Evolutionary conservation across 1,284 basidiomycete genomes (phyloP).

Genomic region (Ganoderma sinense): DNA sequence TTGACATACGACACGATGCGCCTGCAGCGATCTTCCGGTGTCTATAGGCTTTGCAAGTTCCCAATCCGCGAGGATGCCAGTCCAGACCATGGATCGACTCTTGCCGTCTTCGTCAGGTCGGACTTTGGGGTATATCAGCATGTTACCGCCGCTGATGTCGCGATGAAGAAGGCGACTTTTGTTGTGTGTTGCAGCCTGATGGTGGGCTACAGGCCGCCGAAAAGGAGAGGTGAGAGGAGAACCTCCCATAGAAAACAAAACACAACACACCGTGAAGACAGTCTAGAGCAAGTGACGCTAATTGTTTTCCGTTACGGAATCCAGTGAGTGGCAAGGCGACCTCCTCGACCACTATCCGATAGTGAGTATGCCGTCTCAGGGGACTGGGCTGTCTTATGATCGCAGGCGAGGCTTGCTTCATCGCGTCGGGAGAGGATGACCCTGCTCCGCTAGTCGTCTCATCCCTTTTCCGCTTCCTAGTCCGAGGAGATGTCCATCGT

Average conservation of each 20-base stretch:
- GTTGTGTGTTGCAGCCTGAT: constrained; percentile 7
- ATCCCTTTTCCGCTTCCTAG: background rate
- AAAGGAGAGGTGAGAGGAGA: background rate
- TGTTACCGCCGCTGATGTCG: constrained; percentile 24
- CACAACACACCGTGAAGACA: background rate
- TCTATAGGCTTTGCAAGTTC: constrained; percentile 18
- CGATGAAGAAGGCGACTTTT: constrained; percentile 14
- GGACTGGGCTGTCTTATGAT: background rate
- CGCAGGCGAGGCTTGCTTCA: background rate
- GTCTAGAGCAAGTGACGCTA: background rate
- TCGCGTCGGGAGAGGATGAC: too few species aligned
- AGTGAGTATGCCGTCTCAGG: constrained; percentile 7
- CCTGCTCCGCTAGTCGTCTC: background rate
- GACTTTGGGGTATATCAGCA: constrained; percentile 14
- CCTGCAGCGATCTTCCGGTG: background rate
- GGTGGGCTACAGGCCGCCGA: constrained; percentile 13
- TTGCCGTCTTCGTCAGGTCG: background rate
- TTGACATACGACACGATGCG: constrained; percentile 11
- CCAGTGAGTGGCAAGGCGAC: background rate
- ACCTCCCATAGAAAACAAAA: too few species aligned
- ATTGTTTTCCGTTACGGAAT: background rate
- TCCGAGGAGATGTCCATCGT: background rate
- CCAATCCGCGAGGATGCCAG: constrained; percentile 20
- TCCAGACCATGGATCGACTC: background rate
- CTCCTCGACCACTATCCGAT: constrained; percentile 10